phyloP scores from a whole-genome alignment of 768 basidiomycete genomes.

The Pleurotus tuoliensis region DNA sequence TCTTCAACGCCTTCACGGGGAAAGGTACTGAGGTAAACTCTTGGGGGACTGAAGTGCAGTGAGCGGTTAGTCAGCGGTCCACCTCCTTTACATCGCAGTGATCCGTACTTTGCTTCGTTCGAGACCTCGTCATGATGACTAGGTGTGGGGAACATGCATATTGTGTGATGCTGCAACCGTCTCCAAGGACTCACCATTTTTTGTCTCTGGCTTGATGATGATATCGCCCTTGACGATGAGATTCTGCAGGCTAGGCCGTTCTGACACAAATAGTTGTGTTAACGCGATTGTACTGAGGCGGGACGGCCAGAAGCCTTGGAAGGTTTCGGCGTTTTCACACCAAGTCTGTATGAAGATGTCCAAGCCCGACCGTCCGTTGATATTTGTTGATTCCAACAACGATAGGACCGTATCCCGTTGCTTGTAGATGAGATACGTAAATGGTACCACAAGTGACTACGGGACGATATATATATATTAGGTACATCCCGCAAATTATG shows the following conservation, averaged over 20 bases:
- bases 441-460: slow-evolving; percentile 87
- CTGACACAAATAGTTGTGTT: slow-evolving; percentile 63
- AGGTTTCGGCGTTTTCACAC: slow-evolving; percentile 92
- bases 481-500: no score
- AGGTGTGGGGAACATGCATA: slow-evolving; percentile 10
- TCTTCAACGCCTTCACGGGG: slow-evolving; percentile 89
- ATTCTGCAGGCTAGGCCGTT: slow-evolving; percentile 60
- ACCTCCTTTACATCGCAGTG: slow-evolving; percentile 1
- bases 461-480: no score
- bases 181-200: slow-evolving; percentile 59
- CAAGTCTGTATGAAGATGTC: slow-evolving; percentile 88
- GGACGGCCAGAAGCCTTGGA: slow-evolving; percentile 93
- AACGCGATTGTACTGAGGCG: slow-evolving; percentile 84
- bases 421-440: slow-evolving; percentile 88
- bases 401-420: slow-evolving; percentile 77
- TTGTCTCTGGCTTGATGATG: slow-evolving; percentile 75
- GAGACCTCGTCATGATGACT: slow-evolving; percentile 98
- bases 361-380: slow-evolving; percentile 64
- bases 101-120: slow-evolving; percentile 76
- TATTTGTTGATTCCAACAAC: slow-evolving; percentile 65
- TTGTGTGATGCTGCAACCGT: slow-evolving; percentile 7
- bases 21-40: slow-evolving; percentile 85
- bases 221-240: slow-evolving; percentile 89
- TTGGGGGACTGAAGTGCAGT: slow-evolving; percentile 67
- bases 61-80: slow-evolving; percentile 15